Evolutionary conservation across 352 stramenopile species (phyloP), one percentile per base, ranked within the genome.

Genomic region (Phytophthora multivora): DNA sequence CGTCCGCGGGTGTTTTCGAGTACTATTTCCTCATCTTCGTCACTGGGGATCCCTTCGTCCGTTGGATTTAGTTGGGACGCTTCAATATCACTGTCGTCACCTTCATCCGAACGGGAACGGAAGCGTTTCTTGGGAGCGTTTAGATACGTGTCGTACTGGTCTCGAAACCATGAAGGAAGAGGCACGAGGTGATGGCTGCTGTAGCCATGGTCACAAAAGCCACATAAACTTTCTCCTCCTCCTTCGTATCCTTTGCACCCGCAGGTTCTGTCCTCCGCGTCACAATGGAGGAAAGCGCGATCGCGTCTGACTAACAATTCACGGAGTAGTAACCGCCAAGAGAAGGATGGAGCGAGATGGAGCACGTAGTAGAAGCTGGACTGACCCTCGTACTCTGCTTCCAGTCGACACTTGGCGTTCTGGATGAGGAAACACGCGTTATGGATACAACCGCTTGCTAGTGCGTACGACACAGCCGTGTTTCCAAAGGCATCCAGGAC

Each of bases 361-460:
- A 87, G 69, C 7, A 59, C 40, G 45, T 90, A 89, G 70, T 90
- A 90, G 26, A 89, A 85, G 10, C 59, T 54, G 0, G 66, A 59
- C 31, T 90, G 83, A 3, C 83, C 83, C 74, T 92, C 83, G 45
- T 79, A 92, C 49, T 88, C 76, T 9, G 72, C 68, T 52, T 90
- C 73, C 2, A 87, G 33, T 46, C 79, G 67, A 49, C 54, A 58
- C 8, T 36, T 47, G 8, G 28, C 21, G n/a, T 50, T 54, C 13
- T 57, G 13, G 3, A 88, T 58, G 15, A 92, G 67, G 19, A 75
- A 80, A 9, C 67, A 83, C 1, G 59, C 74, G 5, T 70, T 86
- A 23, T 61, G 26, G 5, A 88, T 46, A 5, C 61, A 52, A 0
- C 77, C 75, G 0, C 40, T 35, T 2, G 61, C 71, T 10, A 88